These are phyloP conservation scores for Alternaria tenuissima DNA, from an alignment of 2,329 filamentous ascomycete genomes.

Conservation along the genomic window DNA sequence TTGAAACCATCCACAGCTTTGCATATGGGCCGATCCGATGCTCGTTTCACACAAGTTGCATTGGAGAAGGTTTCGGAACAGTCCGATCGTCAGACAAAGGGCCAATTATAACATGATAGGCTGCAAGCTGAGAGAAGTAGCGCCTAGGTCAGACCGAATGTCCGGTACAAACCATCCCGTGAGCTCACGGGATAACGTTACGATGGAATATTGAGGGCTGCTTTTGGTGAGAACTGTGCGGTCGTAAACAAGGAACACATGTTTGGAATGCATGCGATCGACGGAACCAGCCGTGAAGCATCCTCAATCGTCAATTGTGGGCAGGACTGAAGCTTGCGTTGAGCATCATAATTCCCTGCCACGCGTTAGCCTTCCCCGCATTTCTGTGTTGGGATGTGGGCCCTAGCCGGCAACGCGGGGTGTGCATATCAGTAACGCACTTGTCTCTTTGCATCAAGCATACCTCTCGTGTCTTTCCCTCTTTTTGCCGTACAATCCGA, in stretches of 20 bases:
- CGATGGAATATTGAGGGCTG: background rate
- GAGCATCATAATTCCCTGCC: conserved; percentile 13
- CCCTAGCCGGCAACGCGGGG: conserved; percentile 36
- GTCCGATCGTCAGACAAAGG: background rate
- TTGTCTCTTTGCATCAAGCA: conserved; percentile 15
- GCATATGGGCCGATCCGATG: conserved; percentile 8
- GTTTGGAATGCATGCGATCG: background rate
- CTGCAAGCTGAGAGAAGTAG: conserved; percentile 1
- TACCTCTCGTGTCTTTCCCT: conserved; percentile 35
- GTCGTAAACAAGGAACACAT: conserved; percentile 1
- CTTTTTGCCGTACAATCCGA: conserved; percentile 38
- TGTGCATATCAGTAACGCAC: conserved; percentile 37
- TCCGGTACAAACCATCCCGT: background rate
- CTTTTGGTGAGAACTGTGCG: background rate
- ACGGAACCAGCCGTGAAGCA: background rate
- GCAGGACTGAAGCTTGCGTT: conserved; percentile 6
- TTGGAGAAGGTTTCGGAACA: conserved; percentile 14
- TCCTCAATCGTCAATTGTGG: background rate
- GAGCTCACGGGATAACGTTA: background rate
- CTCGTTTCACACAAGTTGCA: background rate
- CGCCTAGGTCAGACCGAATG: conserved; percentile 1
- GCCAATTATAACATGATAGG: conserved; percentile 4
- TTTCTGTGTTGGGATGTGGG: conserved; percentile 30
- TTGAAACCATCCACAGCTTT: background rate
- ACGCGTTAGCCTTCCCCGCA: conserved; percentile 42